Evolutionary conservation across 1,284 basidiomycete species (phyloP), one percentile per base, ranked within the genome.

Genomic region (Sphaerobolus stellatus): DNA sequence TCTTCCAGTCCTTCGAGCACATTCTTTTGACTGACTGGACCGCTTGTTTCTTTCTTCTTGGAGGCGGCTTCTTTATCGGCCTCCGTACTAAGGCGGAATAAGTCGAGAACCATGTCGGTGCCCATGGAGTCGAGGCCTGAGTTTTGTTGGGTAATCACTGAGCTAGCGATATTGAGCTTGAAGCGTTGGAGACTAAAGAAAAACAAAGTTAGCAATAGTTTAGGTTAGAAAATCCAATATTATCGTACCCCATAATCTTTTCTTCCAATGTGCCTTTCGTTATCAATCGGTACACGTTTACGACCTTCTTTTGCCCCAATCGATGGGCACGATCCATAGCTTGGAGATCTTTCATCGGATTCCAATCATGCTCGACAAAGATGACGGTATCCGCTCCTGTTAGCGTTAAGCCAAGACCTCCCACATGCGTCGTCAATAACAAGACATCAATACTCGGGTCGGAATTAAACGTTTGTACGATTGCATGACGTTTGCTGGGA

Each of bases 291-390:
- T 99, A 99, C 4, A 99, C 97, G 65, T 98, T 99, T 44, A 99
- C 97, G 14, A 98, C 95, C 72, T 95, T 94, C 77, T 98, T 99
- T 75, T 99, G 97, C 4, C 97, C 97, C 28, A 99, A 88, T 54
- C 97, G 88, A 74, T 99, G 97, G 1, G 97, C 97, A 54, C 97
- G 85, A 69, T 99, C 97, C 97, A 99, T 99, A 5, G 97, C 97
- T 69, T 99, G 97, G 11, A 99, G 75, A 74, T 99, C 97, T 71
- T 98, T 98, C 94, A 97, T 98, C 18, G 97, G 97, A 70, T 99
- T 99, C 97, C 97, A 99, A 70, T 99, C 97, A 69, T 99, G 97
- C 70, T 99, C 97, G 47, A 99, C 94, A 65, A 99, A 99, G 60
- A 99, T 98, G 61, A 99, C 97, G 1, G 97, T 99, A 70, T 99